Percentiles rank a stretch among this genome's conserved stretches.
These are phyloP conservation scores for Skeletonema grethae DNA, from an alignment of 108 stramenopile species.

Conservation along the genomic window DNA sequence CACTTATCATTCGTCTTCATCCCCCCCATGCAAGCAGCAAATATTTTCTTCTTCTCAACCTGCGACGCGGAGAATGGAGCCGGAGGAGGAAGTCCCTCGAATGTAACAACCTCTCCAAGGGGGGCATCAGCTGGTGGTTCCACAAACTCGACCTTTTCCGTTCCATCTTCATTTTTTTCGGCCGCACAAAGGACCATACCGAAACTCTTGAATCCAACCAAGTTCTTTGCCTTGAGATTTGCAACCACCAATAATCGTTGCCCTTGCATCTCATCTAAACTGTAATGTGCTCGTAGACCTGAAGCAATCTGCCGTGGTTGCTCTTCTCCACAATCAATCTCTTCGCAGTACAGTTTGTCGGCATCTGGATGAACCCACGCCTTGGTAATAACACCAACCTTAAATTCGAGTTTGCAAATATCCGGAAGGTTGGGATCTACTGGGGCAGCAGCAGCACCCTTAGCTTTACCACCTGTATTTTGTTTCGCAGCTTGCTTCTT, in stretches of 20 bases:
- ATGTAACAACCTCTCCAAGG: conserved; percentile 90
- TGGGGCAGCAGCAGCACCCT: conserved; percentile 13
- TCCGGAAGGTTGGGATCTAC: conserved; percentile 64
- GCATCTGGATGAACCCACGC: conserved; percentile 97
- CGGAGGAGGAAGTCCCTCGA: conserved; percentile 84
- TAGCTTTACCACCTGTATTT: conserved; percentile 23
- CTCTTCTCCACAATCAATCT: conserved; percentile 96
- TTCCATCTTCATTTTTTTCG: conserved; percentile 60
- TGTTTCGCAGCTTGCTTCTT: conserved; percentile 37
- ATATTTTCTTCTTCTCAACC: conserved; percentile 98
- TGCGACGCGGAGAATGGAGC: conserved; percentile 81
- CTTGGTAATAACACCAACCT: conserved; percentile 88
- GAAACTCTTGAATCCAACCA: conserved; percentile 92
- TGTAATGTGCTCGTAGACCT: conserved; percentile 89
- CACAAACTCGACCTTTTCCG: conserved; percentile 90
- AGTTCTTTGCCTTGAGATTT: conserved; percentile 97
- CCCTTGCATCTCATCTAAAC: conserved; percentile 89
- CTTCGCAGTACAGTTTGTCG: conserved; percentile 97
- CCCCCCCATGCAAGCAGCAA: conserved; percentile 80
- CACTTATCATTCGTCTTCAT: conserved; percentile 86
- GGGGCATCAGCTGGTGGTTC: conserved; percentile 92
- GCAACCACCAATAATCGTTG: conserved; percentile 91
- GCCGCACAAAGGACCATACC: conserved; percentile 99
- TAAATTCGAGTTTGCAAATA: conserved; percentile 90
- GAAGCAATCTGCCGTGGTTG: conserved; percentile 88